Percentiles rank a stretch among this genome's conserved stretches.
phyloP scores from a whole-genome alignment of 2,329 filamentous ascomycete species.

The Sphaceloma murrayae region DNA sequence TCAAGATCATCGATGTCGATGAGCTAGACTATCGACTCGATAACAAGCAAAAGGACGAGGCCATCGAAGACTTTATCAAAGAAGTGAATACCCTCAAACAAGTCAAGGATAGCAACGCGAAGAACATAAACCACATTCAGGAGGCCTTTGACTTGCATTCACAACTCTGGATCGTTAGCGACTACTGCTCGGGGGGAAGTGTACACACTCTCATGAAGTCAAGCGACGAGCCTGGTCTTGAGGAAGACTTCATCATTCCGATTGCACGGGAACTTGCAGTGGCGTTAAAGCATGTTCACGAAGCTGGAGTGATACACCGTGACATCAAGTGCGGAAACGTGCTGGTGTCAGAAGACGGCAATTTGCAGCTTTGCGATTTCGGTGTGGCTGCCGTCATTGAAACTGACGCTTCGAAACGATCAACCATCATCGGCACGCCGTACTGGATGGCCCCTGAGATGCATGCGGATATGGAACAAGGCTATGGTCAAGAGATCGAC shows the following conservation, averaged over 20 bases:
- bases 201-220: conserved; percentile 56
- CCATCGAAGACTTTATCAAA: conserved; percentile 46
- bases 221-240: conserved; percentile 32
- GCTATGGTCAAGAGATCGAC: conserved; percentile 48
- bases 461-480: conserved; percentile 21
- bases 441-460: conserved; percentile 84
- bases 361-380: conserved; percentile 76
- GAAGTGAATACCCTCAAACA: conserved; percentile 60
- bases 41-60: conserved; percentile 57
- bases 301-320: conserved; percentile 57
- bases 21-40: conserved; percentile 57
- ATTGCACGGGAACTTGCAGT: conserved; percentile 55
- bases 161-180: conserved; percentile 79
- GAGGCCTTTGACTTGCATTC: conserved; percentile 69
- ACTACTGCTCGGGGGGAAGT: conserved; percentile 77
- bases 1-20: conserved; percentile 80
- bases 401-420: conserved; percentile 63
- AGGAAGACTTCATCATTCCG: conserved; percentile 53
- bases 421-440: conserved; percentile 71
- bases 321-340: conserved; percentile 68
- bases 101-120: conserved; percentile 62
- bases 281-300: conserved; percentile 51
- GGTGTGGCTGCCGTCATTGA: conserved; percentile 73
- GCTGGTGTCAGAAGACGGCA: conserved; percentile 64
- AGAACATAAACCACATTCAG: conserved; percentile 73